phyloP scores from a whole-genome alignment of 805 yeast species.

The Kluyveromyces dobzhanskii region DNA sequence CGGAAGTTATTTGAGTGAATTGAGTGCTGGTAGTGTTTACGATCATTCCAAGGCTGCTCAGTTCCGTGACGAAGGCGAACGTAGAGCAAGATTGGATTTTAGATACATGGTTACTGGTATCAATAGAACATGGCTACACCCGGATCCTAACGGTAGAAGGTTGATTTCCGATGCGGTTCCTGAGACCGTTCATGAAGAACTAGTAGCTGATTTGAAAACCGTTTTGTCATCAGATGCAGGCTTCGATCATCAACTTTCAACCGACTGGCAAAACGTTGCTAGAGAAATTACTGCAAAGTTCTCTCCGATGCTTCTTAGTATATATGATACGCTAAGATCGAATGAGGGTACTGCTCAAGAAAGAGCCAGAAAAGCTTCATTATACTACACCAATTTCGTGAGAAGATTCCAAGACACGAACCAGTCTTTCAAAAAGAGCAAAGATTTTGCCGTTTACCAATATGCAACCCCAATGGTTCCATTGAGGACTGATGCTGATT shows the following conservation, averaged over 20 bases:
- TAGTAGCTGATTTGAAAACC: constrained; percentile 31
- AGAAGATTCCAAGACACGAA: constrained; percentile 33
- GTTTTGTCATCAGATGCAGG: constrained; percentile 18
- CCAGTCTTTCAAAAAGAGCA: constrained; percentile 11
- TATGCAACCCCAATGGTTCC: constrained; percentile 37
- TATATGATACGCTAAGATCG: constrained; percentile 33
- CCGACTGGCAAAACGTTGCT: constrained; percentile 49
- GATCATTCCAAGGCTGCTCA: constrained; percentile 42
- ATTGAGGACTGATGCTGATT: constrained; percentile 35
- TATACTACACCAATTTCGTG: constrained; percentile 36
- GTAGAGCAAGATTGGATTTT: constrained; percentile 42
- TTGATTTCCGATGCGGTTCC: constrained; percentile 31
- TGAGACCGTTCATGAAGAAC: constrained; percentile 25
- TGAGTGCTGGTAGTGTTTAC: constrained; percentile 31
- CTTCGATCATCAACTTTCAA: constrained; percentile 35
- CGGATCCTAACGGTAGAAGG: constrained; percentile 41
- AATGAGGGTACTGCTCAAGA: constrained; percentile 9
- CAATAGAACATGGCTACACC: constrained; percentile 39
- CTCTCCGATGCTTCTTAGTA: constrained; percentile 37
- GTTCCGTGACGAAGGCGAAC: constrained; percentile 40
- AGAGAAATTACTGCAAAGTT: constrained; percentile 44
- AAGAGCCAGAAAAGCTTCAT: constrained; percentile 30
- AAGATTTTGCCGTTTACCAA: constrained; percentile 35
- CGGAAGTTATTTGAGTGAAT: constrained; percentile 13
- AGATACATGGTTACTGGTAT: constrained; percentile 45